phyloP scores from a whole-genome alignment of 2,329 filamentous ascomycete genomes.

The Cladosporium colombiae region DNA sequence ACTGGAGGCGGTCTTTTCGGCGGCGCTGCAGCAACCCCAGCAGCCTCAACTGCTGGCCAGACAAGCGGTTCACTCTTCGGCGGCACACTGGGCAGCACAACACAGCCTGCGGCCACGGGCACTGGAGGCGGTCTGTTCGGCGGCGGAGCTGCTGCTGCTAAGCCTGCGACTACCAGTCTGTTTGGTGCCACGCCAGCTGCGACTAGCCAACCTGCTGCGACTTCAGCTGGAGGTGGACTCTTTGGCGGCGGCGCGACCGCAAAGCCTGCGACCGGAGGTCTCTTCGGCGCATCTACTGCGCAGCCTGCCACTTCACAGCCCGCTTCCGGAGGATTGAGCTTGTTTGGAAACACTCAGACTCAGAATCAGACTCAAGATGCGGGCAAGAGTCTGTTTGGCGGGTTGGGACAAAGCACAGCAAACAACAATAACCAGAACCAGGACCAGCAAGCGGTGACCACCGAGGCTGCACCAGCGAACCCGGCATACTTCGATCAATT shows the following conservation, averaged over 20 bases:
- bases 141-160: conserved; percentile 15
- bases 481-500: conserved; percentile 66
- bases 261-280: conserved; percentile 18
- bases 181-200: conserved; percentile 19
- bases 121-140: conserved; percentile 18
- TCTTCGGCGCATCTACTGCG: conserved; percentile 19
- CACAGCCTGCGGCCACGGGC: conserved; percentile 11
- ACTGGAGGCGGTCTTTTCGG: conserved; percentile 19
- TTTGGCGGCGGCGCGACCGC: conserved; percentile 11
- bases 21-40: conserved; percentile 11
- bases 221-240: conserved; percentile 3
- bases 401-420: conserved; percentile 23
- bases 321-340: conserved; percentile 17
- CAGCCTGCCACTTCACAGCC: conserved; percentile 21
- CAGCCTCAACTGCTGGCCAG: conserved; percentile 17
- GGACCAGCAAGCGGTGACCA: conserved; percentile 24
- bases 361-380: conserved; percentile 19
- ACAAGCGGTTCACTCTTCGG: conserved; percentile 18
- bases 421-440: conserved; percentile 22
- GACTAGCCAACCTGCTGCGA: conserved; percentile 18
- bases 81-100: conserved; percentile 11
- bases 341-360: conserved; percentile 22
- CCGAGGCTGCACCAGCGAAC: conserved; percentile 41
- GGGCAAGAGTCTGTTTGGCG: conserved; percentile 30
- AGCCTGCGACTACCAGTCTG: conserved; percentile 20